Base-by-base conservation (phyloP, 2,329 filamentous ascomycete species). In the Mariannaea elegans region DNA sequence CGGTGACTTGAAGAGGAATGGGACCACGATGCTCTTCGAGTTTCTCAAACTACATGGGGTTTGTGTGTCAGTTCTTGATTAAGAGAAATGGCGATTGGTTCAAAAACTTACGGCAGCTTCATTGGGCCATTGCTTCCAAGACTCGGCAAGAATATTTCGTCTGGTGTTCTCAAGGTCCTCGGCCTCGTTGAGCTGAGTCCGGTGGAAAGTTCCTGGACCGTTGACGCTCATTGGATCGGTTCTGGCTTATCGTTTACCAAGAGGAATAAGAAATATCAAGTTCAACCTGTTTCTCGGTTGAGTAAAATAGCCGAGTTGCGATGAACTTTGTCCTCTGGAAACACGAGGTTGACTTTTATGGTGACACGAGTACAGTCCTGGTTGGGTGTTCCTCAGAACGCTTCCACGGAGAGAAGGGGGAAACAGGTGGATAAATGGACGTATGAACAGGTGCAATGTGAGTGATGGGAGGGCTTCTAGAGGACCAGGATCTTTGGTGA, bases 1-100 rank as follows among this genome's bases (percentile, higher is more conserved):
- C 92, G 34, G 79, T 81, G 5, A 94, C 82, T 0, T 71, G 68
- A 12, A 94, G 82, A 47, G 87, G 79, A 4, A 93, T 77, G 0
- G 91, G 90, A 0, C 84, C 83, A 4, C 82, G 82, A 64, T 91
- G 84, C 67, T 93, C 88, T 12, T 86, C 85, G 39, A 89, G 80
- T 16, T 82, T 85, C 56, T 91, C 84, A 68, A 93, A 93, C 88
- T 92, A 7, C 14, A 12, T 48, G 2, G 1, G 6, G 3, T 46
- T 49, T 12, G 2, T 23, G 38, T 4, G 13, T 45, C 13, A 34
- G 42, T 13, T 24, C 7, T 10, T 34, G 8, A 18, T 7, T 3
- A 12, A 18, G 18, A 10, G 4, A 18, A n/a, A n/a, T n/a, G 13
- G 49, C 18, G 16, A 14, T 13, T 36, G 32, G 10, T 24, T 27